Evolutionary conservation across 2,329 filamentous ascomycete species (phyloP), one percentile per base, ranked within the genome.

Genomic region (Dothidotthia symphoricarpi): DNA sequence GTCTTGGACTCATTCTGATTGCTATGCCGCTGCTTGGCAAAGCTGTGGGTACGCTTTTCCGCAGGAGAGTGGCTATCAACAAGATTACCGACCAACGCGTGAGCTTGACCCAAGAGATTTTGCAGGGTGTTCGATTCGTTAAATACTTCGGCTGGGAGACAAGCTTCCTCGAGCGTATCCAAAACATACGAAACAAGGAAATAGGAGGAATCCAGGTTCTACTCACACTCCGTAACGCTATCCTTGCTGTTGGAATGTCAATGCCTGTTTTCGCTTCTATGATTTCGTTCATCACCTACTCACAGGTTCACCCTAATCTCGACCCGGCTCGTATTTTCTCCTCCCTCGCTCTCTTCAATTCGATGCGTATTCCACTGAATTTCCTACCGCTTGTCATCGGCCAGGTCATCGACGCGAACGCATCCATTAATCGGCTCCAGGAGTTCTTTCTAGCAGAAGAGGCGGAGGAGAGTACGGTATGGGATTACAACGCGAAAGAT

Each of bases 131-230:
- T 16, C 81, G 90, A 16, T 96, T 97, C 59, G 91, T 97, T 69
- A 97, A 97, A 66, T 96, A 82, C 66, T 97, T 96, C 61, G 90
- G 89, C 6, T 97, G 91, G 91, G 91, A 97, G 63, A 84, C 78
- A 41, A 85, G 87, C 24, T 96, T 97, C 59, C 71, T 96, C 10
- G 75, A 82, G 34, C 82, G 89, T 11, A 75, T 96, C 12, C 80
- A 81, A 33, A 76, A 82, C 16, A 85, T 95, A 45, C 81, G 91
- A 41, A 75, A 75, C 35, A 77, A 77, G 43, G 91, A 97, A 66
- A 89, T 97, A 44, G 72, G 76, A 39, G 80, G 85, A n/a, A 89
- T 97, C 41, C 90, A 95, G 63, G 71, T 88, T 11, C 70, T 97
- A 30, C 71, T 97, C 17, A 81, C 86, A 1, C 87, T 94, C 50